Evolutionary conservation across 805 yeast species (phyloP), one percentile per base, ranked within the genome.

Genomic region (Pichia heedii): DNA sequence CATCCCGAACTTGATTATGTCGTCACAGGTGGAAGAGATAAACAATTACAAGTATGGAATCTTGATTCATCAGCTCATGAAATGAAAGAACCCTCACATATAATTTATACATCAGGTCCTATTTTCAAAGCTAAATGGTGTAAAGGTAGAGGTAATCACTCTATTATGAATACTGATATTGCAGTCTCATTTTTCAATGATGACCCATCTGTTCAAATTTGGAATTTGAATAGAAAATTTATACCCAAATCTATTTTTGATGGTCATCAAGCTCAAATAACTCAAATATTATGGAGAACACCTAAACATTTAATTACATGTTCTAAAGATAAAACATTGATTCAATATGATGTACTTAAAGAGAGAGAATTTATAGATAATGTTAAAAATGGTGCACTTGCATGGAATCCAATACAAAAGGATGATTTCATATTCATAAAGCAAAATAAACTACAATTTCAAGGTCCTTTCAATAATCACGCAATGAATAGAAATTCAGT

Each of bases 1-100:
- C 96, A 89, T 56, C 95, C 94, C 0, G 80, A 78, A 33, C 59
- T 71, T 32, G 95, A 89, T 49, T 84, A 81, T 54, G 74, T 93
- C 19, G 80, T 81, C 5, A 85, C 96, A 19, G 97, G 97, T 15
- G 98, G 98, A 8, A 71, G 97, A 54, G 98, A 93, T 62, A 81
- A 83, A 42, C 81, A 79, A 51, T 69, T 84, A 30, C 86, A 84
- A 48, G 77, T 84, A 3, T 86, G 94, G 90, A 81, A 75, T 54
- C 65, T 77, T 72, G 58, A 65, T 9, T 50, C 67, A 0, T 56
- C 60, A 11, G 52, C 65, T 1, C 9, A 27, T 27, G 64, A 58
- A 32, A 71, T 64, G 19, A 44, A 70, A 37, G 58, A 60, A 37
- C 95, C 97, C 0, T 90, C 85, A 29, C 74, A 74, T 50, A 79